Evolutionary conservation across 2,329 filamentous ascomycete genomes (phyloP), one percentile per base, ranked within the genome.

Genomic region (Coniochaeta pulveracea): DNA sequence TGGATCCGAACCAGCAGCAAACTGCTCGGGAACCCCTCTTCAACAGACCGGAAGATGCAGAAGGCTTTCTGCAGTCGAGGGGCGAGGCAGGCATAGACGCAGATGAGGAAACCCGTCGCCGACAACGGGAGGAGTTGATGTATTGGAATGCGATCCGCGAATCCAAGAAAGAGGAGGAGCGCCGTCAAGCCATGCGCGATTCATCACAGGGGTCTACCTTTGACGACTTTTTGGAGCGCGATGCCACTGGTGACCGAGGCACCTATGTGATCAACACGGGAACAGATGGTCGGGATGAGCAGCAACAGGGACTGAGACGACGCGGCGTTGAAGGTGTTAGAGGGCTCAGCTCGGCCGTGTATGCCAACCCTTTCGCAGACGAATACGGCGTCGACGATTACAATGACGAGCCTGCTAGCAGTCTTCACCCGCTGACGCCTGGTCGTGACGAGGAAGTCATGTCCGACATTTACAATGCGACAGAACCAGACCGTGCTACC

Each of bases 11-110:
- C 37, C 46, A 36, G 36, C 50, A 55, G 26, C n/a, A n/a, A n/a
- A 31, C 28, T 5, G 10, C 28, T 6, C 28, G 15, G 22, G 57
- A 71, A 42, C 75, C 75, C 36, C 54, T 69, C 18, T 78, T 77
- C 53, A 80, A 80, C 49, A 60, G 75, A 10, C 75, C 75, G 33
- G 75, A 80, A 49, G 75, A 80, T 51, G 74, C 74, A 37, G 66
- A 78, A 35, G 75, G 73, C 7, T 79, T 79, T 47, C 48, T 76
- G 36, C 56, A 66, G 43, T 72, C 71, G 7, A 56, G 62, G n/a
- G 57, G 58, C 17, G 56, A 52, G 14, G 43, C 43, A 33, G 68
- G 61, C 11, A 64, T 78, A 15, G 74, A 76, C 21, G 74, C 72
- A 35, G 75, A 80, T 43, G 72, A 77, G 33, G 75, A 73, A 42